These are phyloP conservation scores for Macrotyloma uniflorum DNA, from an alignment of 306 rosid genomes.

Conservation along the genomic window DNA sequence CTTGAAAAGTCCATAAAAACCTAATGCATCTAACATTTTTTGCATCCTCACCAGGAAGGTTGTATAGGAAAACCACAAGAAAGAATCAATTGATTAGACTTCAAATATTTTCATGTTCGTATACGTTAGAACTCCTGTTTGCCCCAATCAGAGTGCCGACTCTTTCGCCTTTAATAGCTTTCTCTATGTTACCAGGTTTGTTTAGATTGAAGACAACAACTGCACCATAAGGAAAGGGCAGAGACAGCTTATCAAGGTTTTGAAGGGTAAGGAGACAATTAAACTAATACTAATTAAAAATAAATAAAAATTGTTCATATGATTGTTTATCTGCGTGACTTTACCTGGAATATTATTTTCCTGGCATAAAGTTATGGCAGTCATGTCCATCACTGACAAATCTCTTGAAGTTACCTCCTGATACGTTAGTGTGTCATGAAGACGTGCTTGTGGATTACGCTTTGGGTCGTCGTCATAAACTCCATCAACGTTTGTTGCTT, in stretches of 20 bases:
- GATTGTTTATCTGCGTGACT: constrained; percentile 33
- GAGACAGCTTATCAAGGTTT: constrained; percentile 24
- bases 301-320: neutral
- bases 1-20: constrained; percentile 24
- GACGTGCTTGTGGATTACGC: constrained; percentile 76
- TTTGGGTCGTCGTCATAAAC: constrained; percentile 82
- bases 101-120: constrained; percentile 49
- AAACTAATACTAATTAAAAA: constrained; percentile 3
- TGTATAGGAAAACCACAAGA: constrained; percentile 22
- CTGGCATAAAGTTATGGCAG: constrained; percentile 94
- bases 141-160: constrained; percentile 94
- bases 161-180: constrained; percentile 82
- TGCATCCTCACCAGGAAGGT: constrained; percentile 37
- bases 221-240: constrained; percentile 44
- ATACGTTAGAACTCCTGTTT: constrained; percentile 50
- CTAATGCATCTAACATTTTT: constrained; percentile 16
- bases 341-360: constrained; percentile 94
- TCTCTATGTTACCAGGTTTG: constrained; percentile 85
- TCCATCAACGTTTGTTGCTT: constrained; percentile 96
- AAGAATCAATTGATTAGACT: constrained; percentile 32
- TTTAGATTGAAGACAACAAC: constrained; percentile 93
- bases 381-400: constrained; percentile 96
- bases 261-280: neutral
- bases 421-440: constrained; percentile 75
- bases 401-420: constrained; percentile 85